Evolutionary conservation across 495 filamentous ascomycete genomes (phyloP), one percentile per base, ranked within the genome.

Genomic region (Pyrenula aspistea): DNA sequence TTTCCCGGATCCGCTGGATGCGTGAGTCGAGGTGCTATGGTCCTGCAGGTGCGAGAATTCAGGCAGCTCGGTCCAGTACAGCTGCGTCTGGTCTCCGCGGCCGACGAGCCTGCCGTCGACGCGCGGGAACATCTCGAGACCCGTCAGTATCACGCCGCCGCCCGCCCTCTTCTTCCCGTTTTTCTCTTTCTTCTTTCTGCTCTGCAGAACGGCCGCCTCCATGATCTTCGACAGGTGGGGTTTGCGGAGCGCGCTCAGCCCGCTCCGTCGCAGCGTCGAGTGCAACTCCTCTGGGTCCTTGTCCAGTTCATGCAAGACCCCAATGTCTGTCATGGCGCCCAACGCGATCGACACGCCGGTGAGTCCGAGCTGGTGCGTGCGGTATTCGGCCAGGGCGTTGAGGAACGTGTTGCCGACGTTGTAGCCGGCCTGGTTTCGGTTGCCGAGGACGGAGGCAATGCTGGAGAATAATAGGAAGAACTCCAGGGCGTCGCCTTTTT

Each of bases 391-490:
- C 12, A 63, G 22, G 1, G 59, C 59, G 25, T 63, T 59, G 65
- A 50, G 68, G 65, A 77, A 83, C 51, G 74, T 75, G 62, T 83
- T 83, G 22, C 74, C 82, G 8, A 81, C 77, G 22, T 76, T 72
- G 61, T 84, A 85, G 15, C 78, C 79, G 2, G 79, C 72, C 64
- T 86, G 83, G 0, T 73, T 73, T 54, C 71, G 63, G 0, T 72
- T 75, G 8, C 83, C 83, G 20, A 82, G 70, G 12, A 75, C 67
- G 49, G 73, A 75, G 21, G 77, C 71, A 20, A 78, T 68, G 1
- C 82, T 85, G 0, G 78, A 82, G 54, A 84, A 72, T 55, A 75
- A 71, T 23, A 84, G 67, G 66, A 85, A 85, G 70, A 85, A 86
- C 63, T 85, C 82, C 2, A 84, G 52, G 15, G 56, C 51, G 50